Percentiles rank a stretch among this genome's conserved stretches.
phyloP scores from a whole-genome alignment of 805 yeast genomes.

The Wickerhamiella qilinensis region DNA sequence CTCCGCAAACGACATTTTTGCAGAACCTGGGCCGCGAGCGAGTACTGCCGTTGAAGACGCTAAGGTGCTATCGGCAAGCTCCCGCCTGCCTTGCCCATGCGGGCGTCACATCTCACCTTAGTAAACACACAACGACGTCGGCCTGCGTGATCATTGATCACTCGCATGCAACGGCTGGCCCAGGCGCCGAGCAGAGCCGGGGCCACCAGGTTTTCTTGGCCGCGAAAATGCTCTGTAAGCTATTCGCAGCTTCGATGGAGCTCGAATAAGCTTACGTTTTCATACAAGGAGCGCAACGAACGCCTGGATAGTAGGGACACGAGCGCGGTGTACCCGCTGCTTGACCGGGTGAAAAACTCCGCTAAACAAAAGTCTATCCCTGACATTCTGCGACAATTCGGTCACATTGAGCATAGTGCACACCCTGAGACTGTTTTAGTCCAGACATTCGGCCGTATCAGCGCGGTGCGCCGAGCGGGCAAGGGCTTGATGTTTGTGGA shows the following conservation, averaged over 20 bases:
- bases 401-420: slow-evolving; percentile 5
- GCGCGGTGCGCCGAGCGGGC: slow-evolving; percentile 45
- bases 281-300: slow-evolving; percentile 12
- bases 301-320: not conserved
- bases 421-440: slow-evolving; percentile 5
- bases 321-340: slow-evolving; percentile 1
- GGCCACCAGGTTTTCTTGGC: too few relatives aligned
- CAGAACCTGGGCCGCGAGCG: too few relatives aligned
- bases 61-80: too few relatives aligned
- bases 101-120: too few relatives aligned
- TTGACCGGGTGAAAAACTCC: not conserved
- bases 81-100: too few relatives aligned
- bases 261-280: slow-evolving; percentile 7
- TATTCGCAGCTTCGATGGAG: too few relatives aligned
- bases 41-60: too few relatives aligned
- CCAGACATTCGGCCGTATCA: slow-evolving; percentile 34
- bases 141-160: too few relatives aligned
- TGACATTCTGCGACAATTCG: not conserved
- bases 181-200: too few relatives aligned
- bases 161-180: too few relatives aligned
- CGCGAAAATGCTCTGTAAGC: too few relatives aligned
- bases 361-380: not conserved
- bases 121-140: too few relatives aligned
- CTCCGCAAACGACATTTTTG: slow-evolving; percentile 1
- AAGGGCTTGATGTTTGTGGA: slow-evolving; percentile 58